phyloP scores from a whole-genome alignment of 305 asterid genomes.

The Lippia alba region DNA sequence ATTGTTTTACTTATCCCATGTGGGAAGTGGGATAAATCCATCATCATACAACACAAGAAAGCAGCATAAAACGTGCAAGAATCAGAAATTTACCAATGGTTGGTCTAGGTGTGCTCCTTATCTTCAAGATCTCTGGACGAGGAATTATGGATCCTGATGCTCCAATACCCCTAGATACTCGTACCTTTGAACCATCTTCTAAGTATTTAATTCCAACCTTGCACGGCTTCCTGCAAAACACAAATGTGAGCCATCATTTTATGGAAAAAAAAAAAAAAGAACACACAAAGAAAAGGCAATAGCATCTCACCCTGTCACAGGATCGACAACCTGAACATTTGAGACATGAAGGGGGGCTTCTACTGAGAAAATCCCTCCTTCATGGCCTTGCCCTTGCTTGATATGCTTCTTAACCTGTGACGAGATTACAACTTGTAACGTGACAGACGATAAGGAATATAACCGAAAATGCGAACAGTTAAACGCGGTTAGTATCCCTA shows the following conservation, averaged over 20 bases:
- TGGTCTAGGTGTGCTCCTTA: conserved; percentile 85
- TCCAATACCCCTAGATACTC: conserved; percentile 87
- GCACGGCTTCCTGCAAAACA: conserved; percentile 68
- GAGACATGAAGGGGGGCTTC: conserved; percentile 97
- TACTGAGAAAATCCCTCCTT: conserved; percentile 92
- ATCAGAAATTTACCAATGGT: conserved; percentile 60
- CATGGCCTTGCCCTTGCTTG: conserved; percentile 97
- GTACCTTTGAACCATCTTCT: conserved; percentile 86
- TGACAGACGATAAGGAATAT: conserved; percentile 1
- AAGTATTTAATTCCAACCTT: conserved; percentile 79
- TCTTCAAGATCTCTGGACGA: conserved; percentile 87
- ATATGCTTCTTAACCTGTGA: conserved; percentile 92
- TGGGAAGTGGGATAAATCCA: too few species aligned
- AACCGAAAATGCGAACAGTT: neutral
- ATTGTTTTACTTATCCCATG: conserved; percentile 1
- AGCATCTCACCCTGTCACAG: conserved; percentile 74
- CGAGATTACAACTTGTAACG: conserved; percentile 12
- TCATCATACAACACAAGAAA: neutral
- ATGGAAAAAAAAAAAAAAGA: neutral
- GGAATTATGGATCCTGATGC: conserved; percentile 84
- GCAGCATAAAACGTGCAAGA: conserved; percentile 1
- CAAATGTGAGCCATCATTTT: conserved; percentile 37
- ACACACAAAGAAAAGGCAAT: conserved; percentile 1
- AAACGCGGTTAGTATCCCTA: neutral
- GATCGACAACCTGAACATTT: conserved; percentile 87